phyloP scores from a whole-genome alignment of 257 asterid genomes.

The Nicotiana tomentosiformis region DNA sequence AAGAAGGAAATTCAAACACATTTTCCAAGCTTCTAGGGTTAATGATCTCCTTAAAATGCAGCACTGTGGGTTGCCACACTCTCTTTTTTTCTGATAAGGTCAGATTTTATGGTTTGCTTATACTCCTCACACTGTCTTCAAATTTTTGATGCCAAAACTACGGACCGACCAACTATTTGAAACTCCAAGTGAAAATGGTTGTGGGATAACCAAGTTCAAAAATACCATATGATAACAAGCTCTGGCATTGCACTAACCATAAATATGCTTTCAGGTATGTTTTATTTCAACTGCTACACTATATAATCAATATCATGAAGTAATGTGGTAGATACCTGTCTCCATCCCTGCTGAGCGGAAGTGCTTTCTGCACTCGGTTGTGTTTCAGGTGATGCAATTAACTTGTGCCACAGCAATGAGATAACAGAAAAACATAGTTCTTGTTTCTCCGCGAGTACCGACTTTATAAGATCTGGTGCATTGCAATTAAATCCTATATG shows the following conservation, averaged over 20 bases:
- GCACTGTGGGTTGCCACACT: neutral
- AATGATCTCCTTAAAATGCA: neutral
- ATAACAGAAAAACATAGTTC: slow-evolving; percentile 94
- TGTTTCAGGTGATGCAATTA: slow-evolving; percentile 92
- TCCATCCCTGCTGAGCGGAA: slow-evolving; percentile 99
- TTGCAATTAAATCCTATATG: slow-evolving; percentile 83
- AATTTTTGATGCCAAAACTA: neutral
- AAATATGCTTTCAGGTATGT: neutral
- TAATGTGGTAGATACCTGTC: slow-evolving; percentile 58
- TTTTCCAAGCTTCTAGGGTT: neutral
- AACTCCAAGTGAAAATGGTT: neutral
- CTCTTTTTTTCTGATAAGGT: too few species aligned
- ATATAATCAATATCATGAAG: neutral
- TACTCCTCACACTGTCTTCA: neutral
- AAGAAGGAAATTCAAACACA: neutral
- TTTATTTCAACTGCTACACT: neutral
- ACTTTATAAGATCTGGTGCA: slow-evolving; percentile 70
- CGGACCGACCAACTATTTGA: neutral
- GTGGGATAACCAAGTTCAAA: neutral
- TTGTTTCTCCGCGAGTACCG: slow-evolving; percentile 79
- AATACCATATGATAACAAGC: neutral
- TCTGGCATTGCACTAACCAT: neutral
- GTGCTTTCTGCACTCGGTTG: slow-evolving; percentile 94
- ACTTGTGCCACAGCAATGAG: slow-evolving; percentile 95
- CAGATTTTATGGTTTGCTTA: neutral